Evolutionary conservation across 345 rosid genomes (phyloP).

Genomic region (Eucalyptus curtisii): DNA sequence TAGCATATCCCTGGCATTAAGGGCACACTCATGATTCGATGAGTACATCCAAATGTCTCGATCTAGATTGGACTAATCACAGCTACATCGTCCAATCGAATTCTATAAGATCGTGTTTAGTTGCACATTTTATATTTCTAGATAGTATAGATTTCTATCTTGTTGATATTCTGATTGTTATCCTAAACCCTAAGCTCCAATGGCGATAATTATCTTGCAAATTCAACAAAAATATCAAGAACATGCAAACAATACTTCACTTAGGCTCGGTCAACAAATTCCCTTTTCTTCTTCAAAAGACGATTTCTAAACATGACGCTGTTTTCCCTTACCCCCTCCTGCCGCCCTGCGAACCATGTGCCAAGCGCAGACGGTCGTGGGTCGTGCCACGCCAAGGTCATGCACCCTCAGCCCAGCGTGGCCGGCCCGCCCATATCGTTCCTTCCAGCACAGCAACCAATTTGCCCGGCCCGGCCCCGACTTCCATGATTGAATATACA

Average conservation of each 20-base stretch:
- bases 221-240: background rate
- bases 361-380: background rate
- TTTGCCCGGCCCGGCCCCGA: background rate
- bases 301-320: background rate
- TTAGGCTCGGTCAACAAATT: background rate
- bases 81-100: background rate
- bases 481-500: background rate
- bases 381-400: background rate
- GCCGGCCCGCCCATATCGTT: background rate
- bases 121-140: background rate
- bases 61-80: background rate
- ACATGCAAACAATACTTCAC: background rate
- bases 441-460: background rate
- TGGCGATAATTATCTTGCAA: background rate
- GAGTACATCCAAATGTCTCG: background rate
- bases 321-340: too few relatives aligned
- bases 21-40: background rate
- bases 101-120: background rate
- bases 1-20: background rate
- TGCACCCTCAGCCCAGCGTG: background rate
- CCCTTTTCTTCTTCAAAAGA: background rate
- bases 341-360: background rate
- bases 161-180: background rate
- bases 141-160: background rate
- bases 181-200: background rate